Evolutionary conservation across 495 filamentous ascomycete genomes (phyloP), one percentile per base, ranked within the genome.

Genomic region (Sporormia fimetaria): DNA sequence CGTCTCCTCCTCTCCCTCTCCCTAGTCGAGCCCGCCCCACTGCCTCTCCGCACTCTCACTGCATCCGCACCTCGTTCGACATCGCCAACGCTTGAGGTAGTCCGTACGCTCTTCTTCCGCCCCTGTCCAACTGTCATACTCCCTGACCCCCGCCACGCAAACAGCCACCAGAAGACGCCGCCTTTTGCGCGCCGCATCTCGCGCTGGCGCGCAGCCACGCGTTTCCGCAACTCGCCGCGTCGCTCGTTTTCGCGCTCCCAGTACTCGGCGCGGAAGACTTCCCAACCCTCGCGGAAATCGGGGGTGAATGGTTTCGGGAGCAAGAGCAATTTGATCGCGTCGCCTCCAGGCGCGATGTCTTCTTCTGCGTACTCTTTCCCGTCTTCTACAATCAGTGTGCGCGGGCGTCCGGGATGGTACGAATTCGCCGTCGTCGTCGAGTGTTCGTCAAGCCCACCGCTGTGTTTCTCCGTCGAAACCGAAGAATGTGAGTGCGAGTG

Each of bases 171-270:
- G 25, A 85, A 63, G 84, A 83, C 90, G 17, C 80, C 74, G n/a
- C 81, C 71, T 30, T 81, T 68, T 40, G 75, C 61, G 48, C 70
- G 71, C 5, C 80, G 79, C 20, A 81, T 55, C 40, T 77, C 74
- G 21, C 70, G 69, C 47, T 83, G 74, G 4, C 71, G 70, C 42
- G 74, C 69, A 34, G 72, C 70, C 16, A 90, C 57, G 52, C 80
- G 78, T 33, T 73, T 64, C 29, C 84, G 72, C 25, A 94, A 63
- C 32, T 80, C 58, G 4, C 76, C 71, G 10, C 90, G 82, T 3
- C 85, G 74, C 62, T 90, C 86, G 52, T 98, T 98, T 61, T 98
- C 92, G 44, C 76, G 78, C 50, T 94, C 90, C 90, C 90, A 98
- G 56, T 93, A 98, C 43, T 94, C 87, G 20, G 78, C 73, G 23